These are phyloP conservation scores for Podospora anserina DNA, from an alignment of 495 filamentous ascomycete genomes.

Conservation along the genomic window DNA sequence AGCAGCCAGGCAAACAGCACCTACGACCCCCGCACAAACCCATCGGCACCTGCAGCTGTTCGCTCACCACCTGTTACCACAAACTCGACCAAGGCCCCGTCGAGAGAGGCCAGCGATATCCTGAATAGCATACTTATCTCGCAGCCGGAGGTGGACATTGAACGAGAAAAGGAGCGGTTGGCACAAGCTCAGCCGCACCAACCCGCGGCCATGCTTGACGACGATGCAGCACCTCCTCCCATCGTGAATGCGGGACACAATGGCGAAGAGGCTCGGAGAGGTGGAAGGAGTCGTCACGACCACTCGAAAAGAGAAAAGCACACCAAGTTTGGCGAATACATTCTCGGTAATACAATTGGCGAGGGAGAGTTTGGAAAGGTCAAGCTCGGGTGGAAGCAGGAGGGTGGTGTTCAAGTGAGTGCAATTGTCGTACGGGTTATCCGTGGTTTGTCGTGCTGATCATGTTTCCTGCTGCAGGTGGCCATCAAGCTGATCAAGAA, in stretches of 20 bases:
- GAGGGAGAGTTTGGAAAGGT: conserved; percentile 99
- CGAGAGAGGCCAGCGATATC: conserved; percentile 64
- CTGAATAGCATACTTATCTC: conserved; percentile 75
- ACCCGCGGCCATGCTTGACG: conserved; percentile 38
- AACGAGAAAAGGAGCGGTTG: conserved; percentile 70
- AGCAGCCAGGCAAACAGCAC: conserved; percentile 46
- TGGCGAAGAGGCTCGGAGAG: conserved; percentile 61
- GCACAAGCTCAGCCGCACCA: conserved; percentile 57
- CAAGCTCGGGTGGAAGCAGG: conserved; percentile 98
- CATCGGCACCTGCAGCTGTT: conserved; percentile 39
- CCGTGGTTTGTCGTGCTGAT: neutral
- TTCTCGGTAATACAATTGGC: conserved; percentile 92
- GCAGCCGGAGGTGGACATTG: conserved; percentile 74
- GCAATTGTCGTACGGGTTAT: neutral
- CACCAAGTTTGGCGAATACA: conserved; percentile 89
- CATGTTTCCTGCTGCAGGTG: conserved; percentile 55
- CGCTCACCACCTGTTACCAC: conserved; percentile 35
- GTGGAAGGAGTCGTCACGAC: conserved; percentile 72
- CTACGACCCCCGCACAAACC: conserved; percentile 49
- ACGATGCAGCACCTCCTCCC: conserved; percentile 53
- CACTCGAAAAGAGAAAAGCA: conserved; percentile 68
- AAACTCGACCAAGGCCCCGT: conserved; percentile 46
- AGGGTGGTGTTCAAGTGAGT: conserved; percentile 74
- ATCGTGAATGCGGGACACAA: conserved; percentile 50
- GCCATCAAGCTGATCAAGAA: conserved; percentile 97